Base-by-base conservation (phyloP, 2,329 filamentous ascomycete genomes). In the Alternaria panax region DNA sequence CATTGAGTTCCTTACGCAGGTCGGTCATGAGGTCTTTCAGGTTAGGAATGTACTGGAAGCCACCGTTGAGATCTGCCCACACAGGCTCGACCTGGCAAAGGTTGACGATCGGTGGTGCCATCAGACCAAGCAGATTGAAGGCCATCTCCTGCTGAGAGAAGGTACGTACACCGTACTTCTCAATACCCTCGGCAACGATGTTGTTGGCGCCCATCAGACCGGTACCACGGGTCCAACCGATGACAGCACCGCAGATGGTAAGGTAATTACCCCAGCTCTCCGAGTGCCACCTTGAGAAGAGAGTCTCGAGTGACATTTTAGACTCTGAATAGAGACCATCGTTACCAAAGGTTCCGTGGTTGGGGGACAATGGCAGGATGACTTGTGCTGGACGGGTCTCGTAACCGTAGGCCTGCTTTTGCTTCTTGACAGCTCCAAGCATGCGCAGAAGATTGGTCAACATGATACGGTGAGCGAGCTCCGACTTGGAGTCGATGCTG, bases 141-240 rank as follows among this genome's bases (percentile, higher is more conserved):
- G 95, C 95, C 95, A 99, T 99, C 81, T 99, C 95, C 78, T 97
- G 93, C 82, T 98, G 95, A 9, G 94, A 98, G 85, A 99, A 99
- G 4, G 95, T 99, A 71, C 95, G 93, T 25, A 98, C 95, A 72
- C 95, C 95, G 68, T 96, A 95, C 71, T 92, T 92, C 84, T 99
- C 95, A 57, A 99, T 92, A 60, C 94, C 95, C 79, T 98, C 94
- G 34, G 95, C 95, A 66, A 98, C 93, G 71, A 98, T 89, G 80
- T 99, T 98, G 85, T 98, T 98, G 74, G 91, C 93, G 68, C 91
- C 92, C 94, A 99, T 99, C 71, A 99, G 88, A 77, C 95, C 95
- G 64, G 95, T 99, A 67, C 94, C 95, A 82, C 95, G 94, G 70
- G 95, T 99, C 95, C 95, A 99, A 64, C 95, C 95, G 77, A 99